Base-by-base conservation (phyloP, 1,139 yeast genomes). In the Petasospora fabianii region DNA sequence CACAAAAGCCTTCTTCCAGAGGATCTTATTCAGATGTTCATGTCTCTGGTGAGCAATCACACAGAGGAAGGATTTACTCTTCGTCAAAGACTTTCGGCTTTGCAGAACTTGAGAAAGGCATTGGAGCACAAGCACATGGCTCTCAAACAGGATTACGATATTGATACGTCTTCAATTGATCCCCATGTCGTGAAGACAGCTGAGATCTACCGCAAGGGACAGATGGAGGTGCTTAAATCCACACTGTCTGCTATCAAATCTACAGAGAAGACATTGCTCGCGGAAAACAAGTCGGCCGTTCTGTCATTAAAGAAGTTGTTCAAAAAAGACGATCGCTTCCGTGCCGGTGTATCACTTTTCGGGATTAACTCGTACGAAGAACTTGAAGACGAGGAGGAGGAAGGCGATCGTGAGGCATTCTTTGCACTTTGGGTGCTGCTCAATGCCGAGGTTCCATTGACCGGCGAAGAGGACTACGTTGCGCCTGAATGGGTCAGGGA, bases 71-170 rank as follows among this genome's bases (percentile, higher is more conserved):
- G 24, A 8, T 35, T 56, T 17, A 58, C 63, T 0, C 43, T 53
- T 7, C 56, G 71, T 44, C 44, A 57, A n/a, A 48, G 50, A 11
- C 42, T 66, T 9, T 62, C 62, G 31, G 69, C 69, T 2, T 42
- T 59, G 20, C 63, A 59, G 32, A 38, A 41, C 10, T 17, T 53
- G 3, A 39, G 52, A 20, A 34, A 24, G 10, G 56, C 57, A 3
- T 27, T 54, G 6, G 56, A 52, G 14, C 27, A 28, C 9, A 53
- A 53, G 21, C 35, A 21, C n/a, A 24, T 24, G 2, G 11, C 27
- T 0, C 7, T 53, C 18, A 49, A 43, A 26, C 33, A 41, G 19
- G 27, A 17, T 2, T 16, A 34, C 4, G 28, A 15, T 1, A 15
- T 33, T 10, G 36, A 31, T 10, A 26, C 24, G 4, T 13, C n/a